Evolutionary conservation across 1,139 yeast species (phyloP).

Genomic region (Debaryomyces nepalensis): DNA sequence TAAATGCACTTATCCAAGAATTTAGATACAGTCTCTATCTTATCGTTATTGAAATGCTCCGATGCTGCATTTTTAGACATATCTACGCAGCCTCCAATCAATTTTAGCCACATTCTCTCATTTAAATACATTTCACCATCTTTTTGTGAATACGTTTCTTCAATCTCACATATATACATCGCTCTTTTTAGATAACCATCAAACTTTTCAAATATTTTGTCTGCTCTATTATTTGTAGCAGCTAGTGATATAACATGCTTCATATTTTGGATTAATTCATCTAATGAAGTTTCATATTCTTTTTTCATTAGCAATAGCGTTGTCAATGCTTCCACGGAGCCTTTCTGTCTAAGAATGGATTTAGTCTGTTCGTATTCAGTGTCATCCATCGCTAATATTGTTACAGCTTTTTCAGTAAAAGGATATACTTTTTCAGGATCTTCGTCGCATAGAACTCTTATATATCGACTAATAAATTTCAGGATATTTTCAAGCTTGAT

Average conservation of each 20-base stretch:
- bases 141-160: conserved; percentile 20
- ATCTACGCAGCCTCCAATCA: conserved; percentile 35
- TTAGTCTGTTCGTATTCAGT: conserved; percentile 23
- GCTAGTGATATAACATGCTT: conserved; percentile 17
- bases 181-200: conserved; percentile 40
- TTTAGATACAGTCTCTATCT: conserved; percentile 21
- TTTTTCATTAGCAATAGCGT: conserved; percentile 27
- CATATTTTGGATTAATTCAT: conserved; percentile 30
- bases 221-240: conserved; percentile 15
- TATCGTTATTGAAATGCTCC: conserved; percentile 13
- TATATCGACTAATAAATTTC: conserved; percentile 32
- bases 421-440: conserved; percentile 23
- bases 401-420: conserved; percentile 23
- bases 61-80: conserved; percentile 24
- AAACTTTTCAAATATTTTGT: conserved; percentile 20
- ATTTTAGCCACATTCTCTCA: conserved; percentile 45
- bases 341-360: conserved; percentile 27
- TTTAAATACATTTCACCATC: conserved; percentile 29
- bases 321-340: conserved; percentile 38
- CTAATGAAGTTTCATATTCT: conserved; percentile 33
- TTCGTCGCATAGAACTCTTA: conserved; percentile 34
- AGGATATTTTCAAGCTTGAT: conserved; percentile 9
- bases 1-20: conserved; percentile 52
- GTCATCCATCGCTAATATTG: conserved; percentile 19
- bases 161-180: conserved; percentile 37